Conservation (phyloP, 495 filamentous ascomycete genomes). For the Aspergillus carlsbadensis region DNA sequence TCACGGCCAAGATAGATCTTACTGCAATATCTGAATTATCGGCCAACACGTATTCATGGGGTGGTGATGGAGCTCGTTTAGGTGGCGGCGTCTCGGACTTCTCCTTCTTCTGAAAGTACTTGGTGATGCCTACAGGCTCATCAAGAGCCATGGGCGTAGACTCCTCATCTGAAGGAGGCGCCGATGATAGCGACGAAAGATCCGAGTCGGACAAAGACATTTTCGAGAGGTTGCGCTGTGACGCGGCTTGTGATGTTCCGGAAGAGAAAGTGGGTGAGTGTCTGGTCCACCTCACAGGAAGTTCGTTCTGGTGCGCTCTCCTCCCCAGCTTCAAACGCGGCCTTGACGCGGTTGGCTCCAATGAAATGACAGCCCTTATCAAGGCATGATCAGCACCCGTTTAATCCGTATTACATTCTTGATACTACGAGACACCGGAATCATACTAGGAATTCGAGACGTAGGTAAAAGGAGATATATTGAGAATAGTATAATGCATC, state of each 20-base stretch:
- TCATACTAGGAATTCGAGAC: not conserved
- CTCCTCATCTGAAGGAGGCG: conserved; percentile 58
- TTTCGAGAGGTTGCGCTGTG: conserved; percentile 29
- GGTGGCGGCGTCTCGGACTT: conserved; percentile 60
- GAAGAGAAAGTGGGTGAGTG: conserved; percentile 29
- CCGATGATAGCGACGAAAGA: conserved; percentile 58
- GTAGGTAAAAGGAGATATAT: conserved; percentile 6
- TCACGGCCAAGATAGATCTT: conserved; percentile 43
- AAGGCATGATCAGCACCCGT: conserved; percentile 24
- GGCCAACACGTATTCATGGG: conserved; percentile 83
- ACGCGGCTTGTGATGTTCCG: conserved; percentile 22
- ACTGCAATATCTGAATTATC: conserved; percentile 89
- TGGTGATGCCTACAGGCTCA: conserved; percentile 44
- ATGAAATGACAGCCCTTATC: conserved; percentile 22
- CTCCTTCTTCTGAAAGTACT: conserved; percentile 47
- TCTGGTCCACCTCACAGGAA: conserved; percentile 25
- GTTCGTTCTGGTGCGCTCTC: conserved; percentile 22
- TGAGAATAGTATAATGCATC: conserved; percentile 1
- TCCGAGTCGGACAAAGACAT: conserved; percentile 56
- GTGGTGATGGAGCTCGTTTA: conserved; percentile 77
- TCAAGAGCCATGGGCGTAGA: conserved; percentile 38
- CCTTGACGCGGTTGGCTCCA: conserved; percentile 29
- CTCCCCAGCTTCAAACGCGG: conserved; percentile 25
- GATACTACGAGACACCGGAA: not conserved
- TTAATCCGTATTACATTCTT: conserved; percentile 12